phyloP scores from a whole-genome alignment of 768 basidiomycete species.

The Panellus pusillus region DNA sequence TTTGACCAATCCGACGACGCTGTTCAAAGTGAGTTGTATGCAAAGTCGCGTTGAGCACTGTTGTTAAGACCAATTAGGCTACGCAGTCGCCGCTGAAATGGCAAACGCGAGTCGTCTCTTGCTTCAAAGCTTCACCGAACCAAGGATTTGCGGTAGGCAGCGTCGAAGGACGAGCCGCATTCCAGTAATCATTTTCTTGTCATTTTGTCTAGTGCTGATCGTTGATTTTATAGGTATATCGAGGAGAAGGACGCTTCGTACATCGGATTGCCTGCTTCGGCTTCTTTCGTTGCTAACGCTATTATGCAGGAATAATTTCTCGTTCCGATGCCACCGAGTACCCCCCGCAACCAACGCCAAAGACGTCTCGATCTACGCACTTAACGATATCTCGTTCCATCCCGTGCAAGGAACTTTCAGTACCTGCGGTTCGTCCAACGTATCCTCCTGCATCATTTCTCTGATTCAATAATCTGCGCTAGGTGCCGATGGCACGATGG shows the following conservation, averaged over 20 bases:
- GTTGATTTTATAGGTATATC: slow-evolving; percentile 60
- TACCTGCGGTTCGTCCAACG: slow-evolving; percentile 58
- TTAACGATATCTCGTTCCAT: slow-evolving; percentile 87
- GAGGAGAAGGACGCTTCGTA: slow-evolving; percentile 79
- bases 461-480: not conserved
- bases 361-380: slow-evolving; percentile 72
- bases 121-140: slow-evolving; percentile 65
- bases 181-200: slow-evolving; percentile 62
- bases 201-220: not conserved
- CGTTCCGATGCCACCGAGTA: slow-evolving; percentile 80
- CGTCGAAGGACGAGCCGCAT: slow-evolving; percentile 89
- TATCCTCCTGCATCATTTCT: slow-evolving; percentile 4
- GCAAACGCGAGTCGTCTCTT: slow-evolving; percentile 86
- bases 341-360: slow-evolving; percentile 53
- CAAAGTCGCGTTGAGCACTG: not conserved
- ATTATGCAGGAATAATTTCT: slow-evolving; percentile 66
- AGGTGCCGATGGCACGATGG: slow-evolving; percentile 85
- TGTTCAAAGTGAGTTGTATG: slow-evolving; percentile 64
- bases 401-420: slow-evolving; percentile 82
- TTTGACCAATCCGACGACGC: slow-evolving; percentile 72
- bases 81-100: slow-evolving; percentile 86
- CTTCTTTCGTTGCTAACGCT: not conserved
- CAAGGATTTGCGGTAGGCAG: slow-evolving; percentile 84
- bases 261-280: slow-evolving; percentile 19
- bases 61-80: slow-evolving; percentile 42